Conservation (phyloP, 441 rosid species). For the Geranium incanum region DNA sequence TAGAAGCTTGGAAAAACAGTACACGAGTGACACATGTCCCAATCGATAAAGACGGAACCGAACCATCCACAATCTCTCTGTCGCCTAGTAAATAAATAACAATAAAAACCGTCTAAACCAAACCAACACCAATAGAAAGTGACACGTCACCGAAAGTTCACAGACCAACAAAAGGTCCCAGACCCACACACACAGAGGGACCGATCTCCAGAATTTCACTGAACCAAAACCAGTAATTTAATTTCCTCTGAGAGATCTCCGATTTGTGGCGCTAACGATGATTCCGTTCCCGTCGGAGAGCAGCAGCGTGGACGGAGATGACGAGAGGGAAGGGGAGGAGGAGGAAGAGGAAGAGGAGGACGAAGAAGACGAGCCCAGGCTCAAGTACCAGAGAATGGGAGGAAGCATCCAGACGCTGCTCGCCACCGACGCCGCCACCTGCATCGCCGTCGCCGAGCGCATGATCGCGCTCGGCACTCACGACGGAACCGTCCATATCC, state of each 20-base stretch:
- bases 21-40: too few relatives aligned
- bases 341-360: conserved; percentile 48
- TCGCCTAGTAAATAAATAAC: not conserved
- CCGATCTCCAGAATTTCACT: not conserved
- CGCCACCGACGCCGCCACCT: conserved; percentile 80
- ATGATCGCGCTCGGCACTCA: conserved; percentile 97
- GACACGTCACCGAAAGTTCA: not conserved
- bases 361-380: conserved; percentile 83
- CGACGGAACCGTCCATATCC: conserved; percentile 80
- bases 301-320: conserved; percentile 96
- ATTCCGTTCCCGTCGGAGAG: conserved; percentile 74
- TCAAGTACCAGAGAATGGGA: conserved; percentile 95
- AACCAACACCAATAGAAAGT: not conserved
- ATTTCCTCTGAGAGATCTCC: not conserved
- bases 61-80: not conserved
- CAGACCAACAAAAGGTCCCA: not conserved
- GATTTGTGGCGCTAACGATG: conserved; percentile 29
- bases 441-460: conserved; percentile 82
- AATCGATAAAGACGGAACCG: too few relatives aligned
- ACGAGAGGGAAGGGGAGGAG: conserved; percentile 43
- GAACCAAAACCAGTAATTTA: not conserved
- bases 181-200: not conserved
- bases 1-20: too few relatives aligned
- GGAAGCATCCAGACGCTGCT: conserved; percentile 79
- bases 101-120: not conserved